Evolutionary conservation across 2,329 filamentous ascomycete species (phyloP).

Genomic region (Neofusicoccum cordaticola): DNA sequence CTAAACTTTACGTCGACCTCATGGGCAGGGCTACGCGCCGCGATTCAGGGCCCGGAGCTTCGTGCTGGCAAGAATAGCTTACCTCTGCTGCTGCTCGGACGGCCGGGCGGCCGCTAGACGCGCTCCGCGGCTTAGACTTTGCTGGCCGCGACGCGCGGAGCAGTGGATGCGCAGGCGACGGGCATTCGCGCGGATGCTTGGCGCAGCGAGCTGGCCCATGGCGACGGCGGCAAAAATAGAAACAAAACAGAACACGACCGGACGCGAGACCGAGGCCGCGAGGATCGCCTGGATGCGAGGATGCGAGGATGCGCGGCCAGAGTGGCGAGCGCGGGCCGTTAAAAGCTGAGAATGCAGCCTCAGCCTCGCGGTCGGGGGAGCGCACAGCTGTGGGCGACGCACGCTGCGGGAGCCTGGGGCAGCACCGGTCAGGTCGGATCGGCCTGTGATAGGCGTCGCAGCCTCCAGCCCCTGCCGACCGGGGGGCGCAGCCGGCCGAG

Average conservation of each 20-base stretch:
- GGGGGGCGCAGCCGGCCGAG: neutral
- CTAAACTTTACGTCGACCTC: constrained; percentile 16
- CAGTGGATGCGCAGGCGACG: neutral
- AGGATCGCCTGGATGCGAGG: neutral
- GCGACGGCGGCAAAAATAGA: neutral
- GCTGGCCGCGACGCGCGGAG: neutral
- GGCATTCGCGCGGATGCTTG: neutral
- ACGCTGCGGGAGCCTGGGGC: neutral
- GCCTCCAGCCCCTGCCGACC: neutral
- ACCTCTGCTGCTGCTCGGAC: neutral
- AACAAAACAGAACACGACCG: neutral
- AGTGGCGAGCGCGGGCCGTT: neutral
- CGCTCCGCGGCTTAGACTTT: neutral
- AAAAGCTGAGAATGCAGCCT: neutral
- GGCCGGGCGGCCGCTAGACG: neutral
- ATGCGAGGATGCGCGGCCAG: constrained; percentile 3
- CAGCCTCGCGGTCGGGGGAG: neutral
- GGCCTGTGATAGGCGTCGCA: neutral
- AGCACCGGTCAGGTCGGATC: constrained; percentile 4
- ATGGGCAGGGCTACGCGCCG: constrained; percentile 1
- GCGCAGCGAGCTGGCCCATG: neutral
- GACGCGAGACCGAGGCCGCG: neutral
- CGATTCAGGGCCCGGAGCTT: neutral
- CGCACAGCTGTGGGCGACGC: neutral
- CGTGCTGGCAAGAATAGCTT: neutral